These are phyloP conservation scores for Citrus trifoliata DNA, from an alignment of 345 rosid species.

Conservation along the genomic window DNA sequence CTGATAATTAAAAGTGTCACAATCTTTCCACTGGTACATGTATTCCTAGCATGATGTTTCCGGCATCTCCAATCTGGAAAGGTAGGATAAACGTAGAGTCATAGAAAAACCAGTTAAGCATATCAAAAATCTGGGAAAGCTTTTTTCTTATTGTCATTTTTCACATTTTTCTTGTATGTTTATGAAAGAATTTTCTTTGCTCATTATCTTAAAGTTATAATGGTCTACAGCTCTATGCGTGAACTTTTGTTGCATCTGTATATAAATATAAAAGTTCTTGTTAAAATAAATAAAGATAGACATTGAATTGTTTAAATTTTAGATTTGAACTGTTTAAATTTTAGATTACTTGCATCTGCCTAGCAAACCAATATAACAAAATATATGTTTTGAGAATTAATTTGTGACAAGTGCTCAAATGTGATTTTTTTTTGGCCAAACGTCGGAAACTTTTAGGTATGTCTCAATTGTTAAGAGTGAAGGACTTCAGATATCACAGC, in stretches of 20 bases:
- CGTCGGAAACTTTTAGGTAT: conserved; percentile 36
- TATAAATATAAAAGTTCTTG: too few relatives aligned
- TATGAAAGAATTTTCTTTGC: neutral
- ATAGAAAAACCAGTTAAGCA: neutral
- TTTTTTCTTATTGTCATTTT: neutral
- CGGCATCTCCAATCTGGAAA: neutral
- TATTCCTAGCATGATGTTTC: neutral
- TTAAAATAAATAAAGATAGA: neutral
- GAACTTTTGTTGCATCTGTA: neutral
- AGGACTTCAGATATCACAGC: conserved; percentile 72
- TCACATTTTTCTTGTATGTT: neutral
- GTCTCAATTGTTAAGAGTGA: conserved; percentile 45
- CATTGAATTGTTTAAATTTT: neutral
- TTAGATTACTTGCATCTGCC: neutral
- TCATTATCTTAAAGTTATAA: neutral
- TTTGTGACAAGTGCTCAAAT: neutral
- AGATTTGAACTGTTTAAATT: neutral
- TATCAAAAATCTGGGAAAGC: neutral
- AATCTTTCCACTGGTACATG: neutral
- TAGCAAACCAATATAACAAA: neutral
- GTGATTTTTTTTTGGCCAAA: neutral
- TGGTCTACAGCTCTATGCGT: neutral
- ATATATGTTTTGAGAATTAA: neutral
- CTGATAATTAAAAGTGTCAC: neutral
- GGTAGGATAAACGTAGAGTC: neutral